These are phyloP conservation scores for Alternaria sp. DNA, from an alignment of 2,329 filamentous ascomycete species.

Conservation along the genomic window DNA sequence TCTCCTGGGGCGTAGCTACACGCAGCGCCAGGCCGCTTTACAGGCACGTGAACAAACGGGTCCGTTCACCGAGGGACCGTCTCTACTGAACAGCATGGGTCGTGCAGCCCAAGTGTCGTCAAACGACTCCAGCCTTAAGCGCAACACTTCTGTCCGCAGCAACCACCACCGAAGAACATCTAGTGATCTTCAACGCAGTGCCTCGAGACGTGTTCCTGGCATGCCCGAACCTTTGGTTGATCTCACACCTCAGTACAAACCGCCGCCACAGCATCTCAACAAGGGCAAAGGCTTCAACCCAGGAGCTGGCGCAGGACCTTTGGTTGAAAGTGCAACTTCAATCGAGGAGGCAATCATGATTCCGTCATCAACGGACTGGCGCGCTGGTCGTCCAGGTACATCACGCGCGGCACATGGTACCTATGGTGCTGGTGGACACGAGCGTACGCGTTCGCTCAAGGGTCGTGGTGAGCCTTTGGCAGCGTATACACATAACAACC, in stretches of 20 bases:
- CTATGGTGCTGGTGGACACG: slow-evolving; percentile 38
- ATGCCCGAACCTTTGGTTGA: slow-evolving; percentile 71
- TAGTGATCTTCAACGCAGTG: slow-evolving; percentile 55
- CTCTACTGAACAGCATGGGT: slow-evolving; percentile 60
- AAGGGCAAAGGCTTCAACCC: slow-evolving; percentile 61
- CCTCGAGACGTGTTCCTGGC: slow-evolving; percentile 52
- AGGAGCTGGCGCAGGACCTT: slow-evolving; percentile 49
- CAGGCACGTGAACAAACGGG: slow-evolving; percentile 51
- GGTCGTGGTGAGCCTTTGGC: slow-evolving; percentile 47
- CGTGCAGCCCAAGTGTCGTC: slow-evolving; percentile 35
- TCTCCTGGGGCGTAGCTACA: slow-evolving; percentile 61
- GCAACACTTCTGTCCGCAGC: slow-evolving; percentile 44
- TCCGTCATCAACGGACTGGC: slow-evolving; percentile 57
- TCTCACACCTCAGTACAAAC: slow-evolving; percentile 69
- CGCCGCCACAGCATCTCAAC: slow-evolving; percentile 67
- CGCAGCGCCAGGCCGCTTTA: slow-evolving; percentile 53
- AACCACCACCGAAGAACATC: slow-evolving; percentile 43
- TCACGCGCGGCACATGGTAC: slow-evolving; percentile 33
- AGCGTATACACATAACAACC: slow-evolving; percentile 46
- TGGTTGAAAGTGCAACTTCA: slow-evolving; percentile 58
- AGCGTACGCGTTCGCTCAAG: slow-evolving; percentile 46
- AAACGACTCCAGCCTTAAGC: slow-evolving; percentile 38
- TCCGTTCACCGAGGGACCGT: slow-evolving; percentile 66
- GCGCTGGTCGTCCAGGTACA: slow-evolving; percentile 43
- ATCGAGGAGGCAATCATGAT: slow-evolving; percentile 54